Evolutionary conservation across 2,329 filamentous ascomycete genomes (phyloP).

Genomic region (Ceratocystiopsis minuta): DNA sequence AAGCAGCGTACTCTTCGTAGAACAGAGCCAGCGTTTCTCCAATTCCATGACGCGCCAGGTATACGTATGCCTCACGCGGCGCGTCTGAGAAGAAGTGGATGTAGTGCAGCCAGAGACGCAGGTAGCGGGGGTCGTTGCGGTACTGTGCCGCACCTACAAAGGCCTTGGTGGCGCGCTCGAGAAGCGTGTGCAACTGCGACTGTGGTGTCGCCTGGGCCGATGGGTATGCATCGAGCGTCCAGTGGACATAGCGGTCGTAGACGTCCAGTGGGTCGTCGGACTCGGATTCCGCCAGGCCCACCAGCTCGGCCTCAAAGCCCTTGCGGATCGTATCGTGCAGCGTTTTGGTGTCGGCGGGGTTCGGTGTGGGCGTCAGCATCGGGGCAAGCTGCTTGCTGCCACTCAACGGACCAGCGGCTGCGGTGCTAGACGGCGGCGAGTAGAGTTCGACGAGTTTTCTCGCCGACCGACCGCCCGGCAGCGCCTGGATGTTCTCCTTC

Average conservation of each 20-base stretch:
- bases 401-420: conserved; percentile 14
- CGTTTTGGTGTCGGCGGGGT: conserved; percentile 51
- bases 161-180: conserved; percentile 82
- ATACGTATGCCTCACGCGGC: conserved; percentile 85
- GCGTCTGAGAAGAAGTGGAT: conserved; percentile 83
- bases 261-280: conserved; percentile 90
- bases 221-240: conserved; percentile 89
- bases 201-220: conserved; percentile 81
- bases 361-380: conserved; percentile 29
- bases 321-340: conserved; percentile 63
- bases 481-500: conserved; percentile 93
- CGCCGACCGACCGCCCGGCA: conserved; percentile 75
- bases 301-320: conserved; percentile 73
- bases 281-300: conserved; percentile 66
- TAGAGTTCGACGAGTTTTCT: conserved; percentile 72
- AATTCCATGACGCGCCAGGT: conserved; percentile 72
- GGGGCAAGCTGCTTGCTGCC: conserved; percentile 29
- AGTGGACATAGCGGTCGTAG: conserved; percentile 91
- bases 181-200: conserved; percentile 72
- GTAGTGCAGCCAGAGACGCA: conserved; percentile 88
- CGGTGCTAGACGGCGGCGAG: conserved; percentile 39
- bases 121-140: conserved; percentile 84
- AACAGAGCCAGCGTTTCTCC: conserved; percentile 78
- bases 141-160: conserved; percentile 78
- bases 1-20: conserved; percentile 92